A percentile compares a stretch with the other conserved stretches of the same genome.
These are phyloP conservation scores for Collybiopsis confluens DNA, from an alignment of 768 basidiomycete genomes.

Conservation along the genomic window DNA sequence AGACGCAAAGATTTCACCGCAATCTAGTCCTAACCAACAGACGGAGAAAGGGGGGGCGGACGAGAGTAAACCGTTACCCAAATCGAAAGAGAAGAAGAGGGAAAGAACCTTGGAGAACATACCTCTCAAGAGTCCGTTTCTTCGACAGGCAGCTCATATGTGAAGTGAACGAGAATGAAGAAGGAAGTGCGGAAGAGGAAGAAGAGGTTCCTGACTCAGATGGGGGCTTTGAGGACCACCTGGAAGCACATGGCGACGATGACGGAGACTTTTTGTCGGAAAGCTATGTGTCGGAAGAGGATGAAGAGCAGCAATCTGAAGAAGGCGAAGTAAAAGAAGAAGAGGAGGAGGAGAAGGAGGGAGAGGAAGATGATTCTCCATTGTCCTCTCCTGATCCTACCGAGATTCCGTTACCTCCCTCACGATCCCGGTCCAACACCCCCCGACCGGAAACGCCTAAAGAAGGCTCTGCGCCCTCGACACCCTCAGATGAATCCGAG, in stretches of 20 bases:
- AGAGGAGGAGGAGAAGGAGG: slow-evolving; percentile 14
- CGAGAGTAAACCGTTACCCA: not conserved
- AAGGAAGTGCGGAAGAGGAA: slow-evolving; percentile 18
- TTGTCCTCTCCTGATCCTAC: slow-evolving; percentile 25
- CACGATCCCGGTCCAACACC: slow-evolving; percentile 55
- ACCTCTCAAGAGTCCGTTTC: slow-evolving; percentile 34
- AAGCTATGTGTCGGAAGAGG: slow-evolving; percentile 21
- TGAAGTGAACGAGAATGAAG: slow-evolving; percentile 32
- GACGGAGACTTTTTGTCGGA: slow-evolving; percentile 29
- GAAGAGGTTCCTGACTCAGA: slow-evolving; percentile 15
- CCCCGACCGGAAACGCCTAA: slow-evolving; percentile 53
- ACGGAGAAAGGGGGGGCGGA: slow-evolving; percentile 11
- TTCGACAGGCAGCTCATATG: slow-evolving; percentile 46
- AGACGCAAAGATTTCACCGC: too few species aligned
- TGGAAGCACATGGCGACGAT: slow-evolving; percentile 24
- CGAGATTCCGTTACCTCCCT: slow-evolving; percentile 8
- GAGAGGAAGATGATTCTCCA: slow-evolving; percentile 16
- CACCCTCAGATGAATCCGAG: slow-evolving; percentile 23
- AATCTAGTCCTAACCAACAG: slow-evolving; percentile 16
- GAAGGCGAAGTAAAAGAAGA: slow-evolving; percentile 24
- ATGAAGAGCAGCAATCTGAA: slow-evolving; percentile 26
- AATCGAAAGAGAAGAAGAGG: slow-evolving; percentile 12
- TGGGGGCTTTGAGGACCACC: slow-evolving; percentile 19
- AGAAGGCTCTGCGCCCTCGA: slow-evolving; percentile 30
- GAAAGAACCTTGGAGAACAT: slow-evolving; percentile 16